Conservation (phyloP, 1,284 basidiomycete species). For the Porodaedalea pini region DNA sequence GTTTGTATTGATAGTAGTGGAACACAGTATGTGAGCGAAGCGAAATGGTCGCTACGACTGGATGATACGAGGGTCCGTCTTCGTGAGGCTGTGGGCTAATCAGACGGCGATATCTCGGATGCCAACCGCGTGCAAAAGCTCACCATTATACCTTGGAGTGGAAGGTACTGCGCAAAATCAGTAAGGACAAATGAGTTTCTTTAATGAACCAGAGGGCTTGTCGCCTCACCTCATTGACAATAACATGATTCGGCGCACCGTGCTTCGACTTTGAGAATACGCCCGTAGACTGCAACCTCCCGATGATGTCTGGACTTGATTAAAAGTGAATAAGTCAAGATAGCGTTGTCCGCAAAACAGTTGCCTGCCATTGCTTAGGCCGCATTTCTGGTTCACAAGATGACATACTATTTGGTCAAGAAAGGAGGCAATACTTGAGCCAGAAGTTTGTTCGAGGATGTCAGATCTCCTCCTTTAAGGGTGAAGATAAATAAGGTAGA, state of each 20-base stretch:
- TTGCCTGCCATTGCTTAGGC: too few species aligned
- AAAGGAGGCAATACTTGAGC: slow-evolving; percentile 63
- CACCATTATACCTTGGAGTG: slow-evolving; percentile 92
- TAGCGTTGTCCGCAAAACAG: background rate
- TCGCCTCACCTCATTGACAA: slow-evolving; percentile 70
- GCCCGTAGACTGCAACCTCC: slow-evolving; percentile 59
- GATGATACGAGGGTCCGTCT: slow-evolving; percentile 86
- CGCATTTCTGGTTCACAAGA: too few species aligned
- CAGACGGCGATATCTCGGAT: slow-evolving; percentile 3
- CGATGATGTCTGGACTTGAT: slow-evolving; percentile 71
- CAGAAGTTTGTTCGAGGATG: slow-evolving; percentile 57
- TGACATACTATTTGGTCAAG: slow-evolving; percentile 51
- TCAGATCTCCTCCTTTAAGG: slow-evolving; percentile 61
- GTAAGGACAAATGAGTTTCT: slow-evolving; percentile 21
- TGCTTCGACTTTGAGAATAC: slow-evolving; percentile 62
- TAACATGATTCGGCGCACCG: slow-evolving; percentile 76
- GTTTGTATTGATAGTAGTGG: slow-evolving; percentile 75
- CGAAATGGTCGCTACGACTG: slow-evolving; percentile 87
- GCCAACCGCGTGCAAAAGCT: slow-evolving; percentile 24
- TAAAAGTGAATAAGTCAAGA: slow-evolving; percentile 10
- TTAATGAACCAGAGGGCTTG: background rate
- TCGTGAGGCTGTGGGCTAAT: slow-evolving; percentile 71
- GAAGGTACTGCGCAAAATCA: slow-evolving; percentile 56
- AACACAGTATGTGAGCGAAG: slow-evolving; percentile 82
- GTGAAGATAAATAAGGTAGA: background rate